A percentile compares a stretch with the other conserved stretches of the same genome.
phyloP scores from a whole-genome alignment of 805 yeast genomes.

The Schwanniomyces polymorphus region DNA sequence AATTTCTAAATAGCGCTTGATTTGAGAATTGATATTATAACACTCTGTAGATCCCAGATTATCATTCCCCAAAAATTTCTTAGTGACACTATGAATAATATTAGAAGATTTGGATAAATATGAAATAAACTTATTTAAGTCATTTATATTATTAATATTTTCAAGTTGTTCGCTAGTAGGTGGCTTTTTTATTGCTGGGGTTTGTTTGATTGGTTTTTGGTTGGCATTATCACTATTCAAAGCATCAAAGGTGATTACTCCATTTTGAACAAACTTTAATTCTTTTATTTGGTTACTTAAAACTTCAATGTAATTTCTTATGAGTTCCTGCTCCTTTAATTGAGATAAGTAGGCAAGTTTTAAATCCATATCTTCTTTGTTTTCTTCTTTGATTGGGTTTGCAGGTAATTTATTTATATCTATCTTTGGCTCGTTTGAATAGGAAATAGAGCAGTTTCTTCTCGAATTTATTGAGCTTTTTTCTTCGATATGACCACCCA shows the following conservation, averaged over 20 bases:
- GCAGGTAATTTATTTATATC: background rate
- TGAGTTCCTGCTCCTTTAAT: slow-evolving; percentile 43
- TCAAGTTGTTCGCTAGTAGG: slow-evolving; percentile 33
- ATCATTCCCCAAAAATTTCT: slow-evolving; percentile 17
- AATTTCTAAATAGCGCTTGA: slow-evolving; percentile 19
- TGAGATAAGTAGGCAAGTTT: slow-evolving; percentile 34
- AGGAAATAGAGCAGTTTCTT: background rate
- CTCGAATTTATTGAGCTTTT: background rate
- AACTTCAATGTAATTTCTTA: slow-evolving; percentile 42
- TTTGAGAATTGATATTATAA: slow-evolving; percentile 20
- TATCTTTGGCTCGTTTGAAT: background rate
- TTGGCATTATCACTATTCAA: slow-evolving; percentile 18
- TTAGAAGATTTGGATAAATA: slow-evolving; percentile 37
- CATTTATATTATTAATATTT: slow-evolving; percentile 37
- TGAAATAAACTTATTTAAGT: slow-evolving; percentile 38
- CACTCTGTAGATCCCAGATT: slow-evolving; percentile 2
- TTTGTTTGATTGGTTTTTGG: background rate
- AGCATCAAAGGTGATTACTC: slow-evolving; percentile 44
- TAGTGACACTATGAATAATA: slow-evolving; percentile 40
- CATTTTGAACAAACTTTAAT: slow-evolving; percentile 41
- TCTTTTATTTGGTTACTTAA: slow-evolving; percentile 44
- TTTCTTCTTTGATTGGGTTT: background rate
- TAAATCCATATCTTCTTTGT: slow-evolving; percentile 19
- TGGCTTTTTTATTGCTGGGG: slow-evolving; percentile 1
- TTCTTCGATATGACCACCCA: background rate